phyloP scores from a whole-genome alignment of 164 flowering plant species.

The Magnolia sinica region DNA sequence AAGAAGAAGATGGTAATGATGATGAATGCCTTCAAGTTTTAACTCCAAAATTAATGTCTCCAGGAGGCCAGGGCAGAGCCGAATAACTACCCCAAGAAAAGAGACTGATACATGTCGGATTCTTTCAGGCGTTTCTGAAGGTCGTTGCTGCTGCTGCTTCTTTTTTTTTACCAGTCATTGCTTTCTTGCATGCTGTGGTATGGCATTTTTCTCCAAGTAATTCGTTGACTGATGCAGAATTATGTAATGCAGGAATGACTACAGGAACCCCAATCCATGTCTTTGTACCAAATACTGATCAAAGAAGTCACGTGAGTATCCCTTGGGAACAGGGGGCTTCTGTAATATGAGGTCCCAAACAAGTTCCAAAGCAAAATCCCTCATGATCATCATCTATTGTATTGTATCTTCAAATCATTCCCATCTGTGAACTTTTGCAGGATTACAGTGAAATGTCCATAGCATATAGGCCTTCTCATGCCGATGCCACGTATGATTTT shows the following conservation, averaged over 20 bases:
- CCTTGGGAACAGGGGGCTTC: neutral
- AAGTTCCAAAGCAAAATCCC: neutral
- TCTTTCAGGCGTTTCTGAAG: conserved; percentile 81
- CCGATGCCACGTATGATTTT: conserved; percentile 97
- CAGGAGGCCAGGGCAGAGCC: conserved; percentile 99
- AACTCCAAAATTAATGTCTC: conserved; percentile 5
- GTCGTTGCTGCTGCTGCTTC: conserved; percentile 30
- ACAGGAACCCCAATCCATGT: conserved; percentile 90
- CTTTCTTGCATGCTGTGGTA: neutral
- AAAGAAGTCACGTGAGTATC: conserved; percentile 83
- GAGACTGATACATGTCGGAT: conserved; percentile 94
- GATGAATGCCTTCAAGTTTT: too few species aligned
- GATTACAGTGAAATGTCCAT: conserved; percentile 88
- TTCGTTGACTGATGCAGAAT: conserved; percentile 3
- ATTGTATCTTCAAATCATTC: neutral
- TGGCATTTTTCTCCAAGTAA: neutral
- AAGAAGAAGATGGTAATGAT: too few species aligned
- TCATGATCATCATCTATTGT: too few species aligned
- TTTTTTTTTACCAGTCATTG: neutral
- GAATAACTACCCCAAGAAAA: conserved; percentile 97
- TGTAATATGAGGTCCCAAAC: neutral
- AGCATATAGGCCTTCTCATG: conserved; percentile 98
- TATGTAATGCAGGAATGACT: conserved; percentile 65
- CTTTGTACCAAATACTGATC: conserved; percentile 92
- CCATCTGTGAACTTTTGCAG: conserved; percentile 33